Evolutionary conservation across 768 basidiomycete species (phyloP).

Genomic region (Gloeopeniophorella convolvens): DNA sequence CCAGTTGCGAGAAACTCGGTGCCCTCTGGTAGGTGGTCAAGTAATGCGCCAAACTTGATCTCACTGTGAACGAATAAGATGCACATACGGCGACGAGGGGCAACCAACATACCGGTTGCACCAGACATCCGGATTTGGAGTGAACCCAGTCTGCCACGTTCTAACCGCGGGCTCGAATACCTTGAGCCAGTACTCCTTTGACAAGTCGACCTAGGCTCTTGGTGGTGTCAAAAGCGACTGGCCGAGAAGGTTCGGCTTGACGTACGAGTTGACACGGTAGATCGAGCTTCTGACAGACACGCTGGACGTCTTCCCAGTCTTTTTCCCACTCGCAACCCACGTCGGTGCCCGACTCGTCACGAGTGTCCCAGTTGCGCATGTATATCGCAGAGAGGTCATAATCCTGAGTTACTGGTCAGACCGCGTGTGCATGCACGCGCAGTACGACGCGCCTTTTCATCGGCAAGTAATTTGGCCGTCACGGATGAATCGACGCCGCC

Average conservation of each 20-base stretch:
- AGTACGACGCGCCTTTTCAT: slow-evolving; percentile 42
- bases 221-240: background rate
- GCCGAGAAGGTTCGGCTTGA: background rate
- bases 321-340: slow-evolving; percentile 94
- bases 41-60: slow-evolving; percentile 84
- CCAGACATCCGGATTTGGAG: slow-evolving; percentile 90
- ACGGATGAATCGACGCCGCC: slow-evolving; percentile 96
- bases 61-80: slow-evolving; percentile 41
- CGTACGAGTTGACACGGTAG: slow-evolving; percentile 71
- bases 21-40: slow-evolving; percentile 48
- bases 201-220: slow-evolving; percentile 67
- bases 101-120: slow-evolving; percentile 66
- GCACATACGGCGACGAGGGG: background rate
- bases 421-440: background rate
- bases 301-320: slow-evolving; percentile 88
- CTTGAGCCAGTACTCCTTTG: slow-evolving; percentile 81
- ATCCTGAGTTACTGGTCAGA: slow-evolving; percentile 39
- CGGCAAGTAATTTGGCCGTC: slow-evolving; percentile 69
- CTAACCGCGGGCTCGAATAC: slow-evolving; percentile 85
- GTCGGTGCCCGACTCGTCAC: slow-evolving; percentile 73
- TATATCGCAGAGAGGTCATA: slow-evolving; percentile 82
- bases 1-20: slow-evolving; percentile 77
- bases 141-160: slow-evolving; percentile 71
- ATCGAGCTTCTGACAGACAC: slow-evolving; percentile 65
- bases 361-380: slow-evolving; percentile 95